phyloP scores from a whole-genome alignment of 257 asterid species.

The Nicotiana sylvestris region DNA sequence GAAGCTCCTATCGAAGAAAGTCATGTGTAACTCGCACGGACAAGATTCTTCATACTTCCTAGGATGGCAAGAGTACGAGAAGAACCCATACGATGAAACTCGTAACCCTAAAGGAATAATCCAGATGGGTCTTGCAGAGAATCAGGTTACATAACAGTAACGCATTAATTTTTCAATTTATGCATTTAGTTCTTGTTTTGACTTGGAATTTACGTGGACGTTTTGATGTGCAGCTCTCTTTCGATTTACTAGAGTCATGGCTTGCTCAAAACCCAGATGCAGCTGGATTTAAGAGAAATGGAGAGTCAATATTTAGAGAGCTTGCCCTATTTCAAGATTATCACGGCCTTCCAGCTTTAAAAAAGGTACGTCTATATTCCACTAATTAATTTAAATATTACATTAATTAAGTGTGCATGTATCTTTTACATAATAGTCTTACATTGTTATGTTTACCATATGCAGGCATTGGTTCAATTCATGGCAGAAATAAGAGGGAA shows the following conservation, averaged over 20 bases:
- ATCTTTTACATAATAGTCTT: background rate
- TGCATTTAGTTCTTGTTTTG: background rate
- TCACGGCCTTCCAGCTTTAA: constrained; percentile 37
- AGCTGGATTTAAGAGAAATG: constrained; percentile 23
- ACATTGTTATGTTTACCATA: background rate
- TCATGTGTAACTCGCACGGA: constrained; percentile 36
- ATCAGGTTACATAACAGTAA: constrained; percentile 23
- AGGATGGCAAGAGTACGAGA: constrained; percentile 46
- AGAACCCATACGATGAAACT: constrained; percentile 30
- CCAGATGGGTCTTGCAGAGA: constrained; percentile 52
- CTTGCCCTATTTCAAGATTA: constrained; percentile 40
- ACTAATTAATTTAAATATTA: too few species aligned
- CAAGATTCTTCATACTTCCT: constrained; percentile 43
- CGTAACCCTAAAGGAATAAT: constrained; percentile 35
- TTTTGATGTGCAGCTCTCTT: constrained; percentile 27
- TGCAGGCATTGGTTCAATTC: constrained; percentile 17
- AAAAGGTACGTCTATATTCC: constrained; percentile 4
- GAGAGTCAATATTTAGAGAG: constrained; percentile 33
- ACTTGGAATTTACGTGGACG: background rate
- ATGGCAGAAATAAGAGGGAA: constrained; percentile 20
- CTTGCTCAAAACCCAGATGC: constrained; percentile 31
- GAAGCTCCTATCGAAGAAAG: constrained; percentile 31
- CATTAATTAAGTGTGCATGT: too few species aligned
- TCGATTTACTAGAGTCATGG: constrained; percentile 37
- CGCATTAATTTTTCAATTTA: too few species aligned